A percentile compares a stretch with the other conserved stretches of the same genome.
Conservation (phyloP, 345 rosid genomes). For the Physaria fendleri region DNA sequence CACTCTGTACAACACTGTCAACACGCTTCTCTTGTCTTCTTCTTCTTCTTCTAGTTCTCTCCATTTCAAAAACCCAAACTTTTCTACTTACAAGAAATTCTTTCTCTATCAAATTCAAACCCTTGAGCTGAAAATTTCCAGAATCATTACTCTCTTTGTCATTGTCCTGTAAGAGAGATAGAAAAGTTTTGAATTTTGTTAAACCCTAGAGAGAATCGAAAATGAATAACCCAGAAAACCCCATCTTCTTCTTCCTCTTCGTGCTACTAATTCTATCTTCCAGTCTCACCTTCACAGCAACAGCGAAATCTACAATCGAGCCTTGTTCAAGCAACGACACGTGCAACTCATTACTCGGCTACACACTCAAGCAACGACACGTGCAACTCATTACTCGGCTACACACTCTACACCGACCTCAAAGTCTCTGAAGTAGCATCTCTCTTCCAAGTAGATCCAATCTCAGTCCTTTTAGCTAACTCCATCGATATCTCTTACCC, state of each 20-base stretch:
- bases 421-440: conserved; percentile 94
- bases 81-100: no score
- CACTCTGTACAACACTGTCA: conserved; percentile 32
- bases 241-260: conserved; percentile 3
- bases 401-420: conserved; percentile 94
- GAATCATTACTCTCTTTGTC: not conserved
- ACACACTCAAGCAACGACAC: no score
- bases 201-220: conserved; percentile 2
- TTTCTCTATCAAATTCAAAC: no score
- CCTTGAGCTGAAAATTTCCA: no score
- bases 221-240: conserved; percentile 36
- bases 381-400: conserved; percentile 85
- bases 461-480: conserved; percentile 70
- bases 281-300: conserved; percentile 24
- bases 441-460: conserved; percentile 93
- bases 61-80: no score
- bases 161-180: not conserved
- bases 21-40: no score
- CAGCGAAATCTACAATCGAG: conserved; percentile 83
- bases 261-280: conserved; percentile 24
- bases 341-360: no score
- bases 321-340: conserved; percentile 97
- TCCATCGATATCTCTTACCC: conserved; percentile 96
- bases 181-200: not conserved
- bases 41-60: no score